Evolutionary conservation across 164 flowering plant genomes (phyloP), one percentile per base, ranked within the genome.

Genomic region (Protea cynaroides): DNA sequence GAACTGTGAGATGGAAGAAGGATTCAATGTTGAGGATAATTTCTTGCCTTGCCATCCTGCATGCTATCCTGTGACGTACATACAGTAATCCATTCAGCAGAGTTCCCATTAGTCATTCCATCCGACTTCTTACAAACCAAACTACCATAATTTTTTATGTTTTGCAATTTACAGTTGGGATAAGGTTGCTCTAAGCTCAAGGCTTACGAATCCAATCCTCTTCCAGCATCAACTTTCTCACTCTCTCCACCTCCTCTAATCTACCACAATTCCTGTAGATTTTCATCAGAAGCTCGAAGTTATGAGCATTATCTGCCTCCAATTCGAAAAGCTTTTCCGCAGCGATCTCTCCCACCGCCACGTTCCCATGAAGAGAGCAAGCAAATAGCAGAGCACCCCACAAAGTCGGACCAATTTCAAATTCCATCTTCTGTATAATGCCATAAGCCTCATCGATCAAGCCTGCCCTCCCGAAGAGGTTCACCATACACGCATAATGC

Each of bases 311-410:
- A 61, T 94, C 98, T 2, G 91, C 93, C 78, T 91, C 97, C 83
- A 91, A 69, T 58, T 89, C 92, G 66, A 89, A 89, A 49, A 94
- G 86, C 47, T 58, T 71, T 4, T 73, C 58, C 0, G 86, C 96
- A 12, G 95, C 95, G 38, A 76, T 65, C 77, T 91, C 95, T 18
- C 86, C 96, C 2, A 88, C 66, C 0, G 70, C 80, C 2, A 74
- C 81, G 73, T 83, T 75, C 13, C 83, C 82, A 71, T 91, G 92
- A 52, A 86, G 53, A 29, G 61, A 80, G 71, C 96, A 91, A 65
- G 86, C 89, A 76, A 78, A 81, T 14, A 94, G 58, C 73, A 91
- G 63, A 47, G 96, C 97, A 54, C 99, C 97, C 99, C 97, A 94
- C 12, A 82, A 86, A 10, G 90, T 84, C 11, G 92, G 78, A 53